A percentile compares a stretch with the other conserved stretches of the same genome.
Evolutionary conservation across 1,284 basidiomycete genomes (phyloP).

Genomic region (Tremellales sp.): DNA sequence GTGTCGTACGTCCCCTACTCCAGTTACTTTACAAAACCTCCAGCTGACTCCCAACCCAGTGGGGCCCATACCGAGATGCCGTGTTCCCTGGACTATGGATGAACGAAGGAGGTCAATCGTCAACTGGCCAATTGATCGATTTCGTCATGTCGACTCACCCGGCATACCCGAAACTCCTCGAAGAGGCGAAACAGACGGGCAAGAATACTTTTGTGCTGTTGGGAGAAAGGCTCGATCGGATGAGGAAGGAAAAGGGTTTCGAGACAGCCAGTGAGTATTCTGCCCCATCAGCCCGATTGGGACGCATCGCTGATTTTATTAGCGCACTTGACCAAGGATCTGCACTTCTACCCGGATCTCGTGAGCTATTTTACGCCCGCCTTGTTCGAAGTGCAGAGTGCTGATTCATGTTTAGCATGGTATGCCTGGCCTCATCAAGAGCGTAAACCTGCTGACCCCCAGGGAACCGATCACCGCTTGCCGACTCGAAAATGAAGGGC

Average conservation of each 20-base stretch:
- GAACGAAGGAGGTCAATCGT: slow-evolving; percentile 98
- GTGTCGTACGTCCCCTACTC: slow-evolving; percentile 43
- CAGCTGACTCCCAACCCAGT: slow-evolving; percentile 44
- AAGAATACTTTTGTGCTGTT: slow-evolving; percentile 58
- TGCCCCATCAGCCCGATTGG: background rate
- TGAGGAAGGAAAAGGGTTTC: slow-evolving; percentile 58
- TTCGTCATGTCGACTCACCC: slow-evolving; percentile 91
- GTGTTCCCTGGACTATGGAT: slow-evolving; percentile 96
- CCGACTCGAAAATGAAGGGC: slow-evolving; percentile 88
- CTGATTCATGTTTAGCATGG: slow-evolving; percentile 7
- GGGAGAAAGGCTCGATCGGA: slow-evolving; percentile 66
- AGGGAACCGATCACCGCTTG: slow-evolving; percentile 95
- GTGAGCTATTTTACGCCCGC: slow-evolving; percentile 38
- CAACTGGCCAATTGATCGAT: slow-evolving; percentile 96
- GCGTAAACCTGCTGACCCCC: background rate
- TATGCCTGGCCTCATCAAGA: background rate
- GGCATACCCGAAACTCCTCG: slow-evolving; percentile 67
- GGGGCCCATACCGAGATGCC: slow-evolving; percentile 84
- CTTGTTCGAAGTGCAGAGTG: background rate
- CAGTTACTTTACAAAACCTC: background rate
- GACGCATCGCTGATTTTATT: slow-evolving; percentile 19
- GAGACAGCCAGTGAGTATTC: slow-evolving; percentile 56
- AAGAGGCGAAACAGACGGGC: slow-evolving; percentile 52
- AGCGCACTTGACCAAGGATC: slow-evolving; percentile 78
- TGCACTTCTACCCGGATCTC: slow-evolving; percentile 93